phyloP scores from a whole-genome alignment of 2,329 filamentous ascomycete species.

The Xylaria sp. region DNA sequence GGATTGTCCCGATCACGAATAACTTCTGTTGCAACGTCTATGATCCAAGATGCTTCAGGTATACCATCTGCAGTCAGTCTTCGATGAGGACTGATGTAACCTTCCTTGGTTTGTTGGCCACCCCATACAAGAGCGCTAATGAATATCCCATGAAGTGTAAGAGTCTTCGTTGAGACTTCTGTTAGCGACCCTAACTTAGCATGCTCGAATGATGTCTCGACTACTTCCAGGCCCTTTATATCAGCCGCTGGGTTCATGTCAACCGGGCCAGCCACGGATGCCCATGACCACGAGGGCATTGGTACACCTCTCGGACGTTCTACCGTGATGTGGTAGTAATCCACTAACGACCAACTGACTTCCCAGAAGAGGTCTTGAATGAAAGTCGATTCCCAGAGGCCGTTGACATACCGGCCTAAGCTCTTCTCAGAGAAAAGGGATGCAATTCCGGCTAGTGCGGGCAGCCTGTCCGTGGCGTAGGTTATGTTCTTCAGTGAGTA shows the following conservation, averaged over 20 bases:
- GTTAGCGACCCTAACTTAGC: not conserved
- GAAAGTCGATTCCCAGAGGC: constrained; percentile 37
- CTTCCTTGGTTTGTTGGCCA: not conserved
- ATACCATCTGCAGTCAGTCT: not conserved
- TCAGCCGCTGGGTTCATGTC: not conserved
- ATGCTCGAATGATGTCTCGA: not conserved
- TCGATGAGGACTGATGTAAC: not conserved
- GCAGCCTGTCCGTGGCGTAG: constrained; percentile 36
- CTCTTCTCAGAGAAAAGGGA: constrained; percentile 31
- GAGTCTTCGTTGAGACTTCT: not conserved
- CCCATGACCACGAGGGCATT: constrained; percentile 42
- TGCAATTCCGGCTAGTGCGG: constrained; percentile 39
- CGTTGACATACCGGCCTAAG: constrained; percentile 37
- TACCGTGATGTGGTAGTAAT: constrained; percentile 16
- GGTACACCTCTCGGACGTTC: constrained; percentile 27
- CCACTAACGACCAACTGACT: constrained; percentile 6
- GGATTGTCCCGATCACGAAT: not conserved
- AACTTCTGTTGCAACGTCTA: not conserved
- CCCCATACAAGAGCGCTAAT: not conserved
- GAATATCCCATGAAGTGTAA: not conserved
- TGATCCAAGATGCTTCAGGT: not conserved
- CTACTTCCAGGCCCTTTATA: not conserved
- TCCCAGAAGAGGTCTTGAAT: constrained; percentile 38
- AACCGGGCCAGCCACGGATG: constrained; percentile 34
- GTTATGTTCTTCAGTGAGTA: constrained; percentile 36